Conservation (phyloP, 2,329 filamentous ascomycete genomes). For the Arthrobotrys iridis region DNA sequence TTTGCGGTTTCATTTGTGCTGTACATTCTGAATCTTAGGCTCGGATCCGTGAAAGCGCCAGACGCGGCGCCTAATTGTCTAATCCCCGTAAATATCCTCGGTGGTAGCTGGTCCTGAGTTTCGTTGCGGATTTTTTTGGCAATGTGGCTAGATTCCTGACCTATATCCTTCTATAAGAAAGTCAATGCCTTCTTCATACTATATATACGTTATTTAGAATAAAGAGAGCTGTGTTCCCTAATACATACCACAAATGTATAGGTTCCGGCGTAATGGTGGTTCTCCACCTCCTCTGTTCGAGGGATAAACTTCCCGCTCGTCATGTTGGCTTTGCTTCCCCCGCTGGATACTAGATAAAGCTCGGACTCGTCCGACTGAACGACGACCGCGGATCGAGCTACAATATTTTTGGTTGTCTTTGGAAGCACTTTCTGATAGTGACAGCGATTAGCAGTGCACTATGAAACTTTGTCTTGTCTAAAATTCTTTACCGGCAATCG, state of each 20-base stretch:
- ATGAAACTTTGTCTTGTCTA: background rate
- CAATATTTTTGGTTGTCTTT: conserved; percentile 10
- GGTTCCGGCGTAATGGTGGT: conserved; percentile 34
- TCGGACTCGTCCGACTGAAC: conserved; percentile 50
- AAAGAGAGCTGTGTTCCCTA: background rate
- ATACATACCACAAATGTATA: conserved; percentile 20
- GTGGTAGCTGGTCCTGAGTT: conserved; percentile 27
- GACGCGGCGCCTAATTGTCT: conserved; percentile 14
- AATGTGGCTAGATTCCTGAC: conserved; percentile 23
- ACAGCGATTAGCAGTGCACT: background rate
- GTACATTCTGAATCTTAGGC: conserved; percentile 39
- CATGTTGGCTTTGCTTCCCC: conserved; percentile 47
- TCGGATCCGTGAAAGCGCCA: conserved; percentile 43
- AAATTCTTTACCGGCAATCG: conserved; percentile 30
- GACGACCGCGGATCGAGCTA: conserved; percentile 49
- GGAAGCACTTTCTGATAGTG: conserved; percentile 34
- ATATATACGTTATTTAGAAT: background rate
- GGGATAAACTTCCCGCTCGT: conserved; percentile 30
- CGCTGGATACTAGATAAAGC: conserved; percentile 27
- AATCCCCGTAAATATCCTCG: conserved; percentile 42
- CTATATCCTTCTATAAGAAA: conserved; percentile 17
- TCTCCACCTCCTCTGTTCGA: background rate
- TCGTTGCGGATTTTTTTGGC: conserved; percentile 33
- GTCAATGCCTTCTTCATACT: background rate
- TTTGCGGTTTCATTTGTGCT: conserved; percentile 42